Base-by-base conservation (phyloP, 805 yeast species). In the Saccharomycopsis javanensis region DNA sequence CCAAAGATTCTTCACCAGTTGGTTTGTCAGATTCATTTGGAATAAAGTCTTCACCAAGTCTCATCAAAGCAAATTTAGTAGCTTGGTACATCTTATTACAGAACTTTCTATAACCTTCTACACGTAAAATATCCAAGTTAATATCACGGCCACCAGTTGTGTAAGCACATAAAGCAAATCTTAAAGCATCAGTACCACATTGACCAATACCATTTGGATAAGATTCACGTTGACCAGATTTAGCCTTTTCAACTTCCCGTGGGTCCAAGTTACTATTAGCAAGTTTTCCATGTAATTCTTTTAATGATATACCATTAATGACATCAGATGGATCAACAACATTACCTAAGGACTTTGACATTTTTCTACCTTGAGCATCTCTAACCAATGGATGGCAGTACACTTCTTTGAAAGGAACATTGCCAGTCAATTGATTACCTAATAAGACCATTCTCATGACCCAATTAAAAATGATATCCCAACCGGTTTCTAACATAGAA, bases 391-490 rank as follows among this genome's bases (percentile, higher is more conserved):
- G 91, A 72, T 94, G 99, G 74, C 98, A 92, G 82, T 89, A 94
- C 16, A 94, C 98, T 73, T 94, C 98, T 64, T 81, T 84, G 80
- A 94, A 94, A 60, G 99, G 99, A 64, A 88, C 81, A 58, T 83
- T 75, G 54, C 97, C 97, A 27, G 96, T 88, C 71, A 92, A 77
- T 73, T 92, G 91, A 66, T 90, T 71, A 62, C 96, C 94, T 68
- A 94, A 76, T 75, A 92, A 79, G 63, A 92, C 85, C 99, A 94
- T 94, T 75, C 99, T 83, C 30, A 94, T 80, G 55, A 94, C 98
- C 99, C 99, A 94, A 86, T 94, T 94, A 82, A 94, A 94, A 69
- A 94, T 78, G 69, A 92, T 92, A 77, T 92, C 99, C 99, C 99
- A 94, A 66, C 99, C 99, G 54, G 99, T 94, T 75, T 94, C 99